phyloP scores from a whole-genome alignment of 2,329 filamentous ascomycete species.

The Dryadomyces quercivorus region DNA sequence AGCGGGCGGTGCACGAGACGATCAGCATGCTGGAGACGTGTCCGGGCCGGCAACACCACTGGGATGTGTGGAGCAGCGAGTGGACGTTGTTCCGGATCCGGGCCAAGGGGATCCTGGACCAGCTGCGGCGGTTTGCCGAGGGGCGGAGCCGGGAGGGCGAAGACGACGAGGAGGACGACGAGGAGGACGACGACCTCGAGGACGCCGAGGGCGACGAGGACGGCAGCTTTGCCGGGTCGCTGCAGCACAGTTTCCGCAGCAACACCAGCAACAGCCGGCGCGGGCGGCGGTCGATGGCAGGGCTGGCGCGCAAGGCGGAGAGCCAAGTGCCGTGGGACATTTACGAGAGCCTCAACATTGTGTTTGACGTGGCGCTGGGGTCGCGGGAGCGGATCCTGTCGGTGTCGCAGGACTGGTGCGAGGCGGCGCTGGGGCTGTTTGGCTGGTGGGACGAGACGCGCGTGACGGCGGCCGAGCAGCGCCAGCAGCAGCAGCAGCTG shows the following conservation, averaged over 20 bases:
- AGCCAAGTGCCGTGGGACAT: slow-evolving; percentile 83
- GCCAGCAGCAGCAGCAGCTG: slow-evolving; percentile 5
- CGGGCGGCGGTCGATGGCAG: slow-evolving; percentile 39
- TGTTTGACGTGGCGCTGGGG: slow-evolving; percentile 75
- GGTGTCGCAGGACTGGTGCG: slow-evolving; percentile 79
- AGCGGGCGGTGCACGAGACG: slow-evolving; percentile 56
- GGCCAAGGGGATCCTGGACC: slow-evolving; percentile 54
- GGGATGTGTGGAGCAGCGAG: slow-evolving; percentile 70
- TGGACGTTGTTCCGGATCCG: slow-evolving; percentile 78
- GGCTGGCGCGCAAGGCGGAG: slow-evolving; percentile 63
- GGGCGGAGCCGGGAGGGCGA: slow-evolving; percentile 34
- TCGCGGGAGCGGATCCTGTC: slow-evolving; percentile 63
- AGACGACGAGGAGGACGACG: background rate
- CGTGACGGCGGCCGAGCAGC: background rate
- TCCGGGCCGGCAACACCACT: slow-evolving; percentile 58
- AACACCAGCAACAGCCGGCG: background rate
- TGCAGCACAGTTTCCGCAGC: slow-evolving; percentile 12
- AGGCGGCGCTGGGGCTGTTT: slow-evolving; percentile 71
- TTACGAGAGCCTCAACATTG: slow-evolving; percentile 68
- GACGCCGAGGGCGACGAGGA: slow-evolving; percentile 18
- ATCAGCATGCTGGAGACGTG: slow-evolving; percentile 60
- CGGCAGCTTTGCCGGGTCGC: slow-evolving; percentile 22
- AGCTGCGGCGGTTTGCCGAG: slow-evolving; percentile 69
- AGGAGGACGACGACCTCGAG: slow-evolving; percentile 52
- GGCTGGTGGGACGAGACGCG: slow-evolving; percentile 75